Conservation (phyloP, 73 alveolate species). For the Tetrahymena borealis region DNA sequence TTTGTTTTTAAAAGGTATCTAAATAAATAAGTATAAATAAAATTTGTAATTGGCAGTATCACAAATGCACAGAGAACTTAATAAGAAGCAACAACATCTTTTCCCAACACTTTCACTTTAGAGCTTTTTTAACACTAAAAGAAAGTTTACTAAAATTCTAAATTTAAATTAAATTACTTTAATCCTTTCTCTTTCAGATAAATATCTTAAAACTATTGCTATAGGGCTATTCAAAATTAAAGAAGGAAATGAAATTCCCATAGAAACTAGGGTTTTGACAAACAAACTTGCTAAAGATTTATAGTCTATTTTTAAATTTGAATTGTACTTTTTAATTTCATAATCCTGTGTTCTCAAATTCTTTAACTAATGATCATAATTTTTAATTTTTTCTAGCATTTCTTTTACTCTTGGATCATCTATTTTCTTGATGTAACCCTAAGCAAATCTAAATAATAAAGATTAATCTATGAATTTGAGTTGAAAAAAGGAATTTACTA, state of each 20-base stretch:
- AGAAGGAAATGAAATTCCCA: constrained; percentile 63
- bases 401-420: constrained; percentile 60
- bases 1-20: not conserved
- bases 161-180: constrained; percentile 28
- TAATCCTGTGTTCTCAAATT: constrained; percentile 70
- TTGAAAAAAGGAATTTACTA: not conserved
- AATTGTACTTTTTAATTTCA: constrained; percentile 39
- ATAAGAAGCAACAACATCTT: constrained; percentile 73
- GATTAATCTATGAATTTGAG: not conserved
- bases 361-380: constrained; percentile 68
- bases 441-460: constrained; percentile 48
- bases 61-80: constrained; percentile 57
- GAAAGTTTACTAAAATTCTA: not conserved
- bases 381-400: constrained; percentile 44
- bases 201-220: constrained; percentile 40
- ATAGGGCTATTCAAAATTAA: constrained; percentile 53
- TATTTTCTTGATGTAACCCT: constrained; percentile 55
- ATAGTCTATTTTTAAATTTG: not conserved
- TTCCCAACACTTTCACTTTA: constrained; percentile 72
- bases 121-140: constrained; percentile 39
- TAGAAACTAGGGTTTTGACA: constrained; percentile 9
- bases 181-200: constrained; percentile 71
- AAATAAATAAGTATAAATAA: constrained; percentile 29
- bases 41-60: constrained; percentile 21
- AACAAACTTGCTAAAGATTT: constrained; percentile 2